Evolutionary conservation across 306 rosid genomes (phyloP), one percentile per base, ranked within the genome.

Genomic region (Prinsepia uniflora): DNA sequence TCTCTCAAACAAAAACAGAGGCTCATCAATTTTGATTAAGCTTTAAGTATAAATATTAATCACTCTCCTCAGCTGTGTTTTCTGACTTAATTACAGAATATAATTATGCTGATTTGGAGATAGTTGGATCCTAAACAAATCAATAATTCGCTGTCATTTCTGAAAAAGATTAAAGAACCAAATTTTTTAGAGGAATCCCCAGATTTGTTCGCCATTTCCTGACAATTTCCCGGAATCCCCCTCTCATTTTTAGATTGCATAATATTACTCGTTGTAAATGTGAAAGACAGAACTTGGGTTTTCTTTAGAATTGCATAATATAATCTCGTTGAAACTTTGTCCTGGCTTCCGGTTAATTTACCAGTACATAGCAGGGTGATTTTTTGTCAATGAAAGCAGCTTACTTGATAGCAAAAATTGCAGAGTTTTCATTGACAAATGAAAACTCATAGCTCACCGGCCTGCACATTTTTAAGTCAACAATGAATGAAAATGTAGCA

Each of bases 71-170:
- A 47, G 57, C 57, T 18, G 13, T 8, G 55, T 49, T 13, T 18
- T 49, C 10, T 49, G 55, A 49, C 55, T 15, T 49, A 53, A 13
- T 47, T 47, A 47, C 17, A 47, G 52, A 47, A 47, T 4, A 47
- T 47, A 11, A 47, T 11, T 47, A 14, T 47, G 52, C 52, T 11
- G 15, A 47, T 7, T 71, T 70, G 52, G 54, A 30, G 30, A 78
- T 69, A 60, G 71, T 75, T 79, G 72, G 41, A 63, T 17, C 70
- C 53, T 71, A 74, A 77, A 82, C 70, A 73, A 83, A 62, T 18
- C 81, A 72, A 76, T 34, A 71, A 79, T 74, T 84, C 53, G 82
- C 91, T 76, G 90, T 88, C 87, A 59, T 68, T 75, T 78, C 72
- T 50, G 63, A 63, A 82, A 68, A 75, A 68, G 77, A 77, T 52